Evolutionary conservation across 1,139 yeast genomes (phyloP).

Genomic region (Ogataea hybrid): DNA sequence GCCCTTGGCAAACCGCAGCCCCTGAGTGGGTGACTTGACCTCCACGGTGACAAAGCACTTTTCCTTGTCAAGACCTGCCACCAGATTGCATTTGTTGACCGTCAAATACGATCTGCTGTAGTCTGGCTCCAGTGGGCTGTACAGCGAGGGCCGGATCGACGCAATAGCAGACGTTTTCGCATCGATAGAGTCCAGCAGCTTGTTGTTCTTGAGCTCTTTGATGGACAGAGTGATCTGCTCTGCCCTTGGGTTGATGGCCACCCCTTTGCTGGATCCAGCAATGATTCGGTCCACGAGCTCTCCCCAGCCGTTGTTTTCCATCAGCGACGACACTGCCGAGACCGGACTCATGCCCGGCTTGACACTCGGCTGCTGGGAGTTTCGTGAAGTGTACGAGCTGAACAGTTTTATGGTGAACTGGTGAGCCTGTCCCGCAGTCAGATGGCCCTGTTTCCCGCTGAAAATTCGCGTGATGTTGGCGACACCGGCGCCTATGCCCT

Average conservation of each 20-base stretch:
- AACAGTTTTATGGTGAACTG: constrained; percentile 71
- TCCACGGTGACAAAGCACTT: constrained; percentile 33
- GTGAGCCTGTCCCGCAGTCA: constrained; percentile 61
- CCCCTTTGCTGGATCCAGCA: constrained; percentile 72
- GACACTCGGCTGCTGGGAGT: constrained; percentile 25
- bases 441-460: constrained; percentile 60
- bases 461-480: constrained; percentile 82
- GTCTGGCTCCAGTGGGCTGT: constrained; percentile 59
- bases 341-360: constrained; percentile 32
- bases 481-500: constrained; percentile 88
- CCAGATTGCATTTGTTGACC: constrained; percentile 48
- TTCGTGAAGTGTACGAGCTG: constrained; percentile 51
- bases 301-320: constrained; percentile 82
- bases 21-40: constrained; percentile 44
- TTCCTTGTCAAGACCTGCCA: constrained; percentile 34
- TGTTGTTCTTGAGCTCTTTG: constrained; percentile 67
- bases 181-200: constrained; percentile 27
- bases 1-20: constrained; percentile 61
- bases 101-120: constrained; percentile 61
- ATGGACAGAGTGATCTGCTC: constrained; percentile 68
- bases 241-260: constrained; percentile 81
- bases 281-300: constrained; percentile 78
- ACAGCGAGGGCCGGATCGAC: constrained; percentile 60
- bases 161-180: constrained; percentile 40
- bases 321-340: constrained; percentile 32